Percentiles rank a stretch among this genome's conserved stretches.
Evolutionary conservation across 192 early-diverging fungal genomes (phyloP).

Genomic region (Dissophora ornata): DNA sequence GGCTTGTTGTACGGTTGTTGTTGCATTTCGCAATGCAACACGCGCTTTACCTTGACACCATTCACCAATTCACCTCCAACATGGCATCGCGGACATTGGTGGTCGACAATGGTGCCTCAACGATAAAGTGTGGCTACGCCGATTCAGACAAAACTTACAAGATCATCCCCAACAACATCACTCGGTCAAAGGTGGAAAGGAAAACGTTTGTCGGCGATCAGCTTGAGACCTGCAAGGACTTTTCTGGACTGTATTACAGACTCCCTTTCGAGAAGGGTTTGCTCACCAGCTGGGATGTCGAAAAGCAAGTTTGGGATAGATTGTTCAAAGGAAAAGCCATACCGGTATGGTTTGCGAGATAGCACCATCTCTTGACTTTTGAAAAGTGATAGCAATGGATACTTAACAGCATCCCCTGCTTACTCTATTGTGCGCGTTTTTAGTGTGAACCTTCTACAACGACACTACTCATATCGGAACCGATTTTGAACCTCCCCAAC

Average conservation of each 20-base stretch:
- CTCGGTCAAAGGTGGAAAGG: conserved; percentile 65
- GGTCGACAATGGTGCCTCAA: conserved; percentile 53
- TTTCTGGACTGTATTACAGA: conserved; percentile 77
- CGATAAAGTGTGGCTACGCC: conserved; percentile 48
- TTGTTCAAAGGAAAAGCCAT: conserved; percentile 71
- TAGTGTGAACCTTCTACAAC: conserved; percentile 72
- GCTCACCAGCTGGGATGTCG: conserved; percentile 81
- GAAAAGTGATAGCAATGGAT: too few relatives aligned
- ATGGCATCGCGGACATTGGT: conserved; percentile 46
- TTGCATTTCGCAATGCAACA: background rate
- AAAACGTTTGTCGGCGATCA: conserved; percentile 77
- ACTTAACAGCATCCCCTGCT: too few relatives aligned
- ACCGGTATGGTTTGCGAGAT: too few relatives aligned
- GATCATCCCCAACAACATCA: conserved; percentile 69
- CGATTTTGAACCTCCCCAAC: conserved; percentile 80
- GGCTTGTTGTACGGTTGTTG: conserved; percentile 4
- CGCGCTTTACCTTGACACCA: background rate
- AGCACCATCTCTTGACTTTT: too few relatives aligned
- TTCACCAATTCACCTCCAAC: background rate
- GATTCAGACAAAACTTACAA: conserved; percentile 33
- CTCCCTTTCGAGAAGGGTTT: conserved; percentile 87
- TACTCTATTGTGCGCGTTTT: too few relatives aligned
- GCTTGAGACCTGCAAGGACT: conserved; percentile 69
- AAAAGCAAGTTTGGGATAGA: conserved; percentile 85
- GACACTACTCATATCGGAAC: conserved; percentile 77